Evolutionary conservation across 108 stramenopile genomes (phyloP), one percentile per base, ranked within the genome.

Genomic region (Nitzschia palea): DNA sequence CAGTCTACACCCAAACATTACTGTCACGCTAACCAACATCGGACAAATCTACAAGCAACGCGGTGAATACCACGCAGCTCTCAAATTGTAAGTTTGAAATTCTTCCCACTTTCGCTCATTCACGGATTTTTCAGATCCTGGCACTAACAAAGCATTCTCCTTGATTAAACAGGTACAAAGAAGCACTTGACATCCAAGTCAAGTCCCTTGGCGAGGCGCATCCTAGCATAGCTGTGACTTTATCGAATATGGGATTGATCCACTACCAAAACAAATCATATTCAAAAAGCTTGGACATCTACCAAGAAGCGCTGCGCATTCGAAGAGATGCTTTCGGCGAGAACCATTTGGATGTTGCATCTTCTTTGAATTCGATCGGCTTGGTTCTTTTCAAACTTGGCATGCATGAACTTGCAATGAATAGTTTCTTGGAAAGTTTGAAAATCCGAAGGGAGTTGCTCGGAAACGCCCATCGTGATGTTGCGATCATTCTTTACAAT

Each of bases 11-110:
- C 84, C 82, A 17, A 85, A 88, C 33, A 83, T 88, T 34, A 66
- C 77, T 37, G 87, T 85, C 6, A 88, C 87, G 26, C 58, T 88
- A 31, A 79, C 81, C 1, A 88, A 85, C 68, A 83, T 88, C 70
- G 87, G 79, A 1, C 83, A 85, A 67, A 85, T 82, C 60, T 56
- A 78, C 51, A 80, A 83, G 62, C 80, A 88, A 62, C 30, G 52
- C 4, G 87, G 87, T 12, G 82, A 88, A 55, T 76, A 78, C 45
- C 17, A n/a, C 14, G 50, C 71, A 6, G 84, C 87, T n/a, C 31
- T 88, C 35, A 65, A 73, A 31, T 51, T 82, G 42, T 62, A 62
- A 62, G 61, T 62, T 25, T 22, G 18, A 18, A n/a, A n/a, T n/a
- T n/a, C n/a, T n/a, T n/a, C n/a, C n/a, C n/a, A n/a, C n/a, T n/a